Conservation (phyloP, 305 asterid genomes). For the Solanum hybrid region DNA sequence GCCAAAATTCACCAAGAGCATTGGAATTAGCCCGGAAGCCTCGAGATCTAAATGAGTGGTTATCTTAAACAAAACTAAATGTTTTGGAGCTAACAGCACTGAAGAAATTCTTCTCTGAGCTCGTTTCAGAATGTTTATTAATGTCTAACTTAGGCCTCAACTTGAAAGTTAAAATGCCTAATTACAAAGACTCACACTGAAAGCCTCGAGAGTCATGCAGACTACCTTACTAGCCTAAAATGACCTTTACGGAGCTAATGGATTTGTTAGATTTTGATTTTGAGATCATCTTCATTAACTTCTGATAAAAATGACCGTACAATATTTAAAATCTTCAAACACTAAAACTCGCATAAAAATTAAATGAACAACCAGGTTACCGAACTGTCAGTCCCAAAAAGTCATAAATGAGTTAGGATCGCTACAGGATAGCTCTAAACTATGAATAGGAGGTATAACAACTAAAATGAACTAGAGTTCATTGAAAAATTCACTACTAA, state of each 20-base stretch:
- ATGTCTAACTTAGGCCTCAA: background rate
- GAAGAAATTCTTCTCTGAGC: background rate
- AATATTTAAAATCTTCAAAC: background rate
- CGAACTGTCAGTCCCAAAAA: background rate
- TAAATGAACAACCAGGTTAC: background rate
- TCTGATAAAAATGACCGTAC: too few species aligned
- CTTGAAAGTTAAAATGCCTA: background rate
- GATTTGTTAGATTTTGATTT: background rate
- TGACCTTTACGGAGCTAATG: background rate
- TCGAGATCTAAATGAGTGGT: background rate
- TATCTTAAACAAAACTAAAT: background rate
- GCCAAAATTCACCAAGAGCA: background rate
- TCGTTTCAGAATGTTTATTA: background rate
- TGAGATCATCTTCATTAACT: too few species aligned
- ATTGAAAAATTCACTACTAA: background rate
- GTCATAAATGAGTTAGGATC: background rate
- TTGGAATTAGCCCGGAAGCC: background rate
- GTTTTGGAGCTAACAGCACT: background rate
- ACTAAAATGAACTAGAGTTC: background rate
- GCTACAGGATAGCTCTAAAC: background rate
- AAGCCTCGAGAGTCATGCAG: background rate
- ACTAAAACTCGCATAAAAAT: background rate
- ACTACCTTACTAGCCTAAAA: background rate
- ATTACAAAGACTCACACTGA: background rate
- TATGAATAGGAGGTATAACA: background rate